Evolutionary conservation across 768 basidiomycete genomes (phyloP), one percentile per base, ranked within the genome.

Genomic region (Boletellus emodensis): DNA sequence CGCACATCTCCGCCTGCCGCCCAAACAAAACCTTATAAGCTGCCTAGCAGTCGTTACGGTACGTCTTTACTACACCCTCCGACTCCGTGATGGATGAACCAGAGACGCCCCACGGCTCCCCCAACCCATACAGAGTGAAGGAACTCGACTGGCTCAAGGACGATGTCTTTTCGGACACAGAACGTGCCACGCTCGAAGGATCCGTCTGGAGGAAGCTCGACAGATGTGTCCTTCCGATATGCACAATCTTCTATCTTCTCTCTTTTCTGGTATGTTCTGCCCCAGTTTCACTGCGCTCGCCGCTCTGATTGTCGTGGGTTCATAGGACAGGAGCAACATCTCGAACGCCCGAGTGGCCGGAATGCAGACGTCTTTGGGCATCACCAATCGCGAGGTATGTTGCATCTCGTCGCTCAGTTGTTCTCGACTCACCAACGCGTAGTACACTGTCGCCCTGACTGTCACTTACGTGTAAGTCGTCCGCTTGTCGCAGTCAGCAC

Each of bases 301-400:
- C 11, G 1, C 41, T 43, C 38, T 52, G 13, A 17, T 28, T 42
- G 10, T 15, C 12, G 22, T 18, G 10, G 22, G 38, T 32, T 20
- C 13, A 22, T 53, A 67, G 80, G 47, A 78, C 45, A 57, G 61
- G 18, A 68, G 57, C 40, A 82, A 83, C 56, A 68, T 83, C 35
- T 75, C 75, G 26, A 84, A 83, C 53, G 83, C 82, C 37, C 73
- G 76, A n/a, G 73, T 83, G 6, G 83, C 82, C 10, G 83, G 83
- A 11, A 60, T 85, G 52, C 80, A 82, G 58, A 74, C 68, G n/a
- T 74, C 78, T 49, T 62, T 84, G 44, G 64, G 36, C 3, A 50
- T 62, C 17, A 41, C 60, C 2, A 63, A 63, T 35, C 51, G 58
- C 33, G 48, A 66, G 51, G 64, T 62, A 52, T 26, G 38, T 47